Conservation (phyloP, 768 basidiomycete genomes). For the Fomitopsis serialis region DNA sequence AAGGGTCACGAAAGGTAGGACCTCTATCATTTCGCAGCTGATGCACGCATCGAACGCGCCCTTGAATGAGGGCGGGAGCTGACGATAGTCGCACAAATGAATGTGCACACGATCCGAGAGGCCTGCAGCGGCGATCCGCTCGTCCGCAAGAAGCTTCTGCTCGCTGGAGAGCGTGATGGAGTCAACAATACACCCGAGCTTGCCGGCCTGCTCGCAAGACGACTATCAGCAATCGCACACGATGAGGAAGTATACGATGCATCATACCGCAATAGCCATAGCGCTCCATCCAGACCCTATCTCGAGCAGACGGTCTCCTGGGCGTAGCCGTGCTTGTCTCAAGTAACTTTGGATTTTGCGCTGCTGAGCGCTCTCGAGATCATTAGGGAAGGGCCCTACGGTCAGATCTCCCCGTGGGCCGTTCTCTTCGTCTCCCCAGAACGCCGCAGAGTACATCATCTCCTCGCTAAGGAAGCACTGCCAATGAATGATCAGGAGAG, state of each 20-base stretch:
- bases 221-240: neutral
- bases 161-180: slow-evolving; percentile 43
- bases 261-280: slow-evolving; percentile 42
- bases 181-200: slow-evolving; percentile 43
- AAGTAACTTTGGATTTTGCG: slow-evolving; percentile 39
- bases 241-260: neutral
- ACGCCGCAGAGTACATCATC: slow-evolving; percentile 89
- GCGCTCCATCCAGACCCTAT: slow-evolving; percentile 47
- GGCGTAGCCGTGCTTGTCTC: slow-evolving; percentile 34
- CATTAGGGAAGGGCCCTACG: slow-evolving; percentile 24
- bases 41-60: slow-evolving; percentile 65
- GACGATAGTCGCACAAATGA: slow-evolving; percentile 43
- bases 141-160: slow-evolving; percentile 37
- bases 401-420: slow-evolving; percentile 64
- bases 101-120: slow-evolving; percentile 33
- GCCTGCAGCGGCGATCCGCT: slow-evolving; percentile 35
- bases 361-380: slow-evolving; percentile 32
- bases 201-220: slow-evolving; percentile 24
- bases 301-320: slow-evolving; percentile 41
- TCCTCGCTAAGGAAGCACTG: slow-evolving; percentile 74
- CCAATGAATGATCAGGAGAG: neutral
- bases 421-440: slow-evolving; percentile 70
- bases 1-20: neutral
- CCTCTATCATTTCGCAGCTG: slow-evolving; percentile 50
- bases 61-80: slow-evolving; percentile 34